Percentiles rank a stretch among this genome's conserved stretches.
phyloP scores from a whole-genome alignment of 2,329 filamentous ascomycete genomes.

The Aspergillus arachidicola region DNA sequence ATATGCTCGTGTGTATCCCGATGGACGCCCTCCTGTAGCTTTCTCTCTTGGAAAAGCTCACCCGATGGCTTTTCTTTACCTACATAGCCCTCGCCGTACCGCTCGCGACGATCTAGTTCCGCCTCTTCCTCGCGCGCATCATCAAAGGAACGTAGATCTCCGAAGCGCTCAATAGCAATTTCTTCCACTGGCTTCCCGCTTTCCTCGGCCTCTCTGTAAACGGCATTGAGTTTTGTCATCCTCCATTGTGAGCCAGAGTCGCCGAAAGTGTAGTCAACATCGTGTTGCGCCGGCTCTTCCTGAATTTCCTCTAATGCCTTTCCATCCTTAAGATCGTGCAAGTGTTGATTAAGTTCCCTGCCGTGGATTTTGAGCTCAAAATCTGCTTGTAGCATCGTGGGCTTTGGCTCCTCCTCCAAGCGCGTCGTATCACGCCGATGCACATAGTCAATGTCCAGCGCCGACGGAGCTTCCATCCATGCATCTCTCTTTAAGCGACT shows the following conservation, averaged over 20 bases:
- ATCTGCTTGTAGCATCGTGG: conserved; percentile 53
- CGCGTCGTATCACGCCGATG: conserved; percentile 63
- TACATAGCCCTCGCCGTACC: conserved; percentile 83
- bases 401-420: conserved; percentile 47
- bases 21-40: conserved; percentile 59
- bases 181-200: conserved; percentile 74
- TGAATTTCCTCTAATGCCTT: conserved; percentile 57
- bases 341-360: conserved; percentile 76
- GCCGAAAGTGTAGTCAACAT: conserved; percentile 82
- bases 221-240: conserved; percentile 89
- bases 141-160: conserved; percentile 81
- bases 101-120: conserved; percentile 80
- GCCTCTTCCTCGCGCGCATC: conserved; percentile 89
- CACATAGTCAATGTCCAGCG: conserved; percentile 78
- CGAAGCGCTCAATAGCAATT: conserved; percentile 79
- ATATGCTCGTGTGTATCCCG: conserved; percentile 32
- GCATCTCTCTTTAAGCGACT: conserved; percentile 69
- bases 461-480: conserved; percentile 92
- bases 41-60: conserved; percentile 79
- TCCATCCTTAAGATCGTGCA: conserved; percentile 63
- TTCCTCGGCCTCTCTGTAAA: conserved; percentile 79
- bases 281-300: conserved; percentile 58
- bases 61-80: conserved; percentile 86
- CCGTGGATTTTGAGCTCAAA: conserved; percentile 74
- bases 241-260: conserved; percentile 91